phyloP scores from a whole-genome alignment of 192 early-diverging fungal genomes.

The Coemansia sp. region DNA sequence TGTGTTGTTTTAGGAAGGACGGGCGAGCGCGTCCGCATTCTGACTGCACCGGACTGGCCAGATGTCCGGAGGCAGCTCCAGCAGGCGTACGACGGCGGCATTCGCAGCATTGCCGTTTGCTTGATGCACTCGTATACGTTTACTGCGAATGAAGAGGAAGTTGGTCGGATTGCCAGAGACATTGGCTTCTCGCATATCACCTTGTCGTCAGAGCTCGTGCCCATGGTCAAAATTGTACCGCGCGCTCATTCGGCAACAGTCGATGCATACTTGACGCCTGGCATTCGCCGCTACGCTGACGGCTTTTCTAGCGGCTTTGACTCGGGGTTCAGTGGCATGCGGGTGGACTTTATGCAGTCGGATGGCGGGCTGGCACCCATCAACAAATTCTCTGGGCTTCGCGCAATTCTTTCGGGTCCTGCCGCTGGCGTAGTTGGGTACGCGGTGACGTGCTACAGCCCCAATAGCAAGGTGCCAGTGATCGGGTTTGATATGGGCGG shows the following conservation, averaged over 20 bases:
- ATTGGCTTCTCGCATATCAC: constrained; percentile 90
- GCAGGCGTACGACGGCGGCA: constrained; percentile 68
- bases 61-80: constrained; percentile 64
- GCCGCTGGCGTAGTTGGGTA: constrained; percentile 95
- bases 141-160: constrained; percentile 75
- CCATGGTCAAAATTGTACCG: constrained; percentile 95
- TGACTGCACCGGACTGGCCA: constrained; percentile 63
- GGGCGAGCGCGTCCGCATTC: constrained; percentile 82
- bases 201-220: constrained; percentile 78
- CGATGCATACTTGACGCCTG: constrained; percentile 95
- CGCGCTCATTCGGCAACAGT: constrained; percentile 87
- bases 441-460: constrained; percentile 59
- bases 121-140: constrained; percentile 96
- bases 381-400: constrained; percentile 80
- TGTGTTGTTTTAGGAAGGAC: constrained; percentile 70
- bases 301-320: constrained; percentile 92
- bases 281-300: constrained; percentile 82
- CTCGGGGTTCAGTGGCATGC: constrained; percentile 54
- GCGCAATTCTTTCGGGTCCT: constrained; percentile 92
- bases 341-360: constrained; percentile 96
- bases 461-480: constrained; percentile 58
- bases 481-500: constrained; percentile 99
- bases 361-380: constrained; percentile 95
- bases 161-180: constrained; percentile 66
- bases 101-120: constrained; percentile 87